phyloP scores from a whole-genome alignment of 495 filamentous ascomycete species.

The Podospora anserina region DNA sequence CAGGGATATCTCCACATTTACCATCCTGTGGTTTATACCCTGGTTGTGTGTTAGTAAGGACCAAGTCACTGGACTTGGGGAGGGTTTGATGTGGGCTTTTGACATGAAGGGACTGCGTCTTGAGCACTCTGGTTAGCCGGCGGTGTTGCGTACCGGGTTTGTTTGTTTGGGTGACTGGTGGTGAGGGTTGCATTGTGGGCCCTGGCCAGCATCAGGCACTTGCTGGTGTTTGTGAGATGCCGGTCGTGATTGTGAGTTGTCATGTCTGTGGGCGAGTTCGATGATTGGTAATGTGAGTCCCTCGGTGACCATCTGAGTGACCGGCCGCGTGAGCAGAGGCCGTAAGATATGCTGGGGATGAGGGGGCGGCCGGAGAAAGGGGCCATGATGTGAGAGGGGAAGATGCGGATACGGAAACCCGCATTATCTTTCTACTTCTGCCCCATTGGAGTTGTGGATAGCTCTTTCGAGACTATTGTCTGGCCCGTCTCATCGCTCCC shows the following conservation, averaged over 20 bases:
- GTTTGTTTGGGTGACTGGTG: not conserved
- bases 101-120: no score
- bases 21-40: no score
- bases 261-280: not conserved
- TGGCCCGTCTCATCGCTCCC: not conserved
- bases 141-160: not conserved
- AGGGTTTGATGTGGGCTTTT: no score
- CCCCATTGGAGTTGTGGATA: not conserved
- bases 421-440: not conserved
- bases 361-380: not conserved
- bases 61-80: no score
- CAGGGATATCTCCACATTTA: no score
- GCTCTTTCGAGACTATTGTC: not conserved
- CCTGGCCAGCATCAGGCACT: no score
- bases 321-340: not conserved
- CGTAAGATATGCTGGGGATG: not conserved
- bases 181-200: not conserved
- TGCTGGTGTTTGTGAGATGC: no score
- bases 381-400: not conserved
- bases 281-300: not conserved
- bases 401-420: not conserved
- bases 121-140: not conserved
- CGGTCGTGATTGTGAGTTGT: not conserved
- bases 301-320: not conserved
- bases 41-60: no score